Evolutionary conservation across 805 yeast species (phyloP).

Genomic region (Monosporozyma aerobia): DNA sequence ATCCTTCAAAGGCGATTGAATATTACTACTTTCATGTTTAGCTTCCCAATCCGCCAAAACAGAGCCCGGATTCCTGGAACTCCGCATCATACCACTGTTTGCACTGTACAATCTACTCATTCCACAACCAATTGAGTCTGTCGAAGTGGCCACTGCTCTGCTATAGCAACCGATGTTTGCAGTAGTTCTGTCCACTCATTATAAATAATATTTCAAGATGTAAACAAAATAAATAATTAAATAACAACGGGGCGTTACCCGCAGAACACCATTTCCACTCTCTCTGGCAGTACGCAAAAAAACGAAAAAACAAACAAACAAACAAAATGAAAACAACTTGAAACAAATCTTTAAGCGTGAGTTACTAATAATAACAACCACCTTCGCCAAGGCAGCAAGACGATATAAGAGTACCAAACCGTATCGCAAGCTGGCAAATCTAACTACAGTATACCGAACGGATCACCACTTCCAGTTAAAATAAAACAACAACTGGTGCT

Average conservation of each 20-base stretch:
- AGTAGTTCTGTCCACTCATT: not conserved
- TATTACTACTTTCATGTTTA: not conserved
- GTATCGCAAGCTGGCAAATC: no score
- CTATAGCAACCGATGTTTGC: not conserved
- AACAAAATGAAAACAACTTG: not conserved
- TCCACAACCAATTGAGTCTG: not conserved
- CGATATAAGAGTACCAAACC: no score
- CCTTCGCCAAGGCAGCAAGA: no score
- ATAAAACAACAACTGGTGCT: no score
- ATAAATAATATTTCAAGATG: not conserved
- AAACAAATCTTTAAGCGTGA: not conserved
- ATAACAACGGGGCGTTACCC: not conserved
- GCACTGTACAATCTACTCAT: not conserved
- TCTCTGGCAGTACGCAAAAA: not conserved
- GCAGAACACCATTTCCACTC: constrained; percentile 6
- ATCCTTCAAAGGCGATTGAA: not conserved
- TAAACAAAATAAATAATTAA: not conserved
- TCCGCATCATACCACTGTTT: not conserved
- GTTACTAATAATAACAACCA: not conserved
- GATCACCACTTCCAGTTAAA: no score
- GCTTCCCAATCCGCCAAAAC: not conserved
- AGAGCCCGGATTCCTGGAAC: not conserved
- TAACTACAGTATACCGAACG: no score
- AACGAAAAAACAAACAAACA: not conserved
- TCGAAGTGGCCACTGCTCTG: not conserved